Conservation (phyloP, 225 moss, liverwort and hornwort species). For the Physcomitrellopsis africana region DNA sequence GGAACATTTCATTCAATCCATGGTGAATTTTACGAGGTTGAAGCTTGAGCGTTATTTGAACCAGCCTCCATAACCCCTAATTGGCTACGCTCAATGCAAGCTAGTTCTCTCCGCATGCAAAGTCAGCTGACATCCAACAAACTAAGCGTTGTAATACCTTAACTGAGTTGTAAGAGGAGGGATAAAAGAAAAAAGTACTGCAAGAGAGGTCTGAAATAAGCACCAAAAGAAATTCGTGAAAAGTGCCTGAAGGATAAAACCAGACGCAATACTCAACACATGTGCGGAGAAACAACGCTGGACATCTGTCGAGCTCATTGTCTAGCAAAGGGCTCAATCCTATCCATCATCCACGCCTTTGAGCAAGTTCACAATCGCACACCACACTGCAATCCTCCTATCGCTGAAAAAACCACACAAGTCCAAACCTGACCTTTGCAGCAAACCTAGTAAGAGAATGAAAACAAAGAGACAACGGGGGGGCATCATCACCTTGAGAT, state of each 20-base stretch:
- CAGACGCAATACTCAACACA: background rate
- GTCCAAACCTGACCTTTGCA: background rate
- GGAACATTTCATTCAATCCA: slow-evolving; percentile 9
- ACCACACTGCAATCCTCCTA: background rate
- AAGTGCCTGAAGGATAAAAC: background rate
- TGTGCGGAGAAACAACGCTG: slow-evolving; percentile 3
- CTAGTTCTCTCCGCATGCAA: background rate
- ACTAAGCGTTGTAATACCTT: slow-evolving; percentile 1
- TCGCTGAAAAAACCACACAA: slow-evolving; percentile 2
- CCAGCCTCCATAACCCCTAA: background rate
- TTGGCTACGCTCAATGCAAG: slow-evolving; percentile 23
- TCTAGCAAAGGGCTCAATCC: background rate
- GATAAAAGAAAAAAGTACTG: background rate
- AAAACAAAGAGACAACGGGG: background rate
- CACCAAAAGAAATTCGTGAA: background rate
- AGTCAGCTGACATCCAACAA: background rate
- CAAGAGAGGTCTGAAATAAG: slow-evolving; percentile 5
- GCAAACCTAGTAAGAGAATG: background rate
- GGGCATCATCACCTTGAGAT: slow-evolving; percentile 8
- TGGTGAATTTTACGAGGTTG: background rate
- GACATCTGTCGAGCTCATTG: background rate
- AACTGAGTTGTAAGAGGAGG: background rate
- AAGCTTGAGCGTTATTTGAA: background rate
- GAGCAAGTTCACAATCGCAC: background rate
- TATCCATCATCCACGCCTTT: background rate